phyloP scores from a whole-genome alignment of 2,329 filamentous ascomycete genomes.

The Trichoderma atrobrunneum region DNA sequence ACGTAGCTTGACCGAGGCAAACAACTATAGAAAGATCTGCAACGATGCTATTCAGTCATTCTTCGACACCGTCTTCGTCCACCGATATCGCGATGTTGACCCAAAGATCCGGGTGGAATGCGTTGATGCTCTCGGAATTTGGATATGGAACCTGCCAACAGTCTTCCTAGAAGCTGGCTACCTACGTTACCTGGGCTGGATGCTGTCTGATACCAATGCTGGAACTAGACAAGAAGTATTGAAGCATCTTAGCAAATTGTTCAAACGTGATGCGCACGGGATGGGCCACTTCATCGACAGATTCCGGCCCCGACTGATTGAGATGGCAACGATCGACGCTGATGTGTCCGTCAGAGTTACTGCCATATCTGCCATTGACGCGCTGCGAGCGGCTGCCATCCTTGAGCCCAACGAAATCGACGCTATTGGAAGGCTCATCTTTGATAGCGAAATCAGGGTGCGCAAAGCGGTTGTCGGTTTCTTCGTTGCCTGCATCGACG shows the following conservation, averaged over 20 bases:
- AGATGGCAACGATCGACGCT: slow-evolving; percentile 85
- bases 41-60: slow-evolving; percentile 76
- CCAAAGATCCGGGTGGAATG: slow-evolving; percentile 85
- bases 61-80: slow-evolving; percentile 90
- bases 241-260: slow-evolving; percentile 75
- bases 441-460: slow-evolving; percentile 79
- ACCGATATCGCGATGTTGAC: slow-evolving; percentile 93
- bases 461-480: slow-evolving; percentile 87
- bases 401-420: slow-evolving; percentile 92
- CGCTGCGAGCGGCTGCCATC: slow-evolving; percentile 77
- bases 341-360: slow-evolving; percentile 77
- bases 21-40: slow-evolving; percentile 65
- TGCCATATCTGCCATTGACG: slow-evolving; percentile 77
- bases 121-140: slow-evolving; percentile 78
- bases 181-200: slow-evolving; percentile 91
- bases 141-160: slow-evolving; percentile 82
- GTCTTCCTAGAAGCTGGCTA: slow-evolving; percentile 89
- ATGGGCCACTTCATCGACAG: slow-evolving; percentile 90
- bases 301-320: slow-evolving; percentile 81
- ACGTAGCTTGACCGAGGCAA: slow-evolving; percentile 66
- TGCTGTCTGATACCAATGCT: slow-evolving; percentile 77
- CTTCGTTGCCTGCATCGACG: slow-evolving; percentile 83
- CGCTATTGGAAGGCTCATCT: slow-evolving; percentile 79
- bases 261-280: slow-evolving; percentile 76
- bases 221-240: slow-evolving; percentile 81